phyloP scores from a whole-genome alignment of 331 rosid species.

The Cucumis variabilis region DNA sequence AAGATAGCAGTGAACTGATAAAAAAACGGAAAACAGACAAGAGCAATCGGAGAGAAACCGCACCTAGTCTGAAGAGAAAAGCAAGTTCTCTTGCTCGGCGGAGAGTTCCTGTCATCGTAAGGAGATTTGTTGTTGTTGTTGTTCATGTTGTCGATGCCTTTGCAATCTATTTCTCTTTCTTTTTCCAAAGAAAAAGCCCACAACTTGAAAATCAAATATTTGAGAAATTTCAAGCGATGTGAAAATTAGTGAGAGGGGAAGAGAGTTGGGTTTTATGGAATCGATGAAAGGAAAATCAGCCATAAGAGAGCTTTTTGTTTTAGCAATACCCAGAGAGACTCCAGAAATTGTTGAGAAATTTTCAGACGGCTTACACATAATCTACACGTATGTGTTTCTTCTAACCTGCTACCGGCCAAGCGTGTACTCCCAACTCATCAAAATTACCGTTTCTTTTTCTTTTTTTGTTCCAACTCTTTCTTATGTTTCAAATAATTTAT shows the following conservation, averaged over 20 bases:
- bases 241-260: not conserved
- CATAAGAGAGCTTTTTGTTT: not conserved
- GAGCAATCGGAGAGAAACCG: not conserved
- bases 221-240: not conserved
- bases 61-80: not conserved
- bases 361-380: not conserved
- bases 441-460: not conserved
- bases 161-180: not conserved
- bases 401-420: not conserved
- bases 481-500: no score
- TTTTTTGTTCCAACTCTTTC: no score
- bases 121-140: not conserved
- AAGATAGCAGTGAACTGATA: not conserved
- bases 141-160: not conserved
- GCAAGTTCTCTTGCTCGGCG: not conserved
- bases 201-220: not conserved
- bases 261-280: not conserved
- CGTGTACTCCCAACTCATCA: not conserved
- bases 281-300: not conserved
- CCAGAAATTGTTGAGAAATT: slow-evolving; percentile 5
- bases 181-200: not conserved
- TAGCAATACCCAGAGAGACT: not conserved
- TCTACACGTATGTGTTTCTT: not conserved
- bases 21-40: no score
- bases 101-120: not conserved